Conservation (phyloP, 2,329 filamentous ascomycete species). For the Chaetomium sp. region DNA sequence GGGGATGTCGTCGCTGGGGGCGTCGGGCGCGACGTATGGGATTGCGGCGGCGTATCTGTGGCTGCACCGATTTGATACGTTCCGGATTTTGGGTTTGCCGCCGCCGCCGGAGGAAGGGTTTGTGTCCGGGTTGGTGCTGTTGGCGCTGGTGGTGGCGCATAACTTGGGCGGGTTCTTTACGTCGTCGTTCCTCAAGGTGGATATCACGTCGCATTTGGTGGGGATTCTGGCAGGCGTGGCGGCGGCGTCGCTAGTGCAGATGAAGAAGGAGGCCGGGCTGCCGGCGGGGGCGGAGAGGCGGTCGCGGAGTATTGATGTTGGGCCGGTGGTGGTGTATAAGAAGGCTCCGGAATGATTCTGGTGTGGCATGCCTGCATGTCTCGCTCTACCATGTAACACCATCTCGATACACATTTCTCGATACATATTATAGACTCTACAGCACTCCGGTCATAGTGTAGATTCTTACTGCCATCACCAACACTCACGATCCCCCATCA, state of each 20-base stretch:
- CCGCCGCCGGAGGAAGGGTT: conserved; percentile 47
- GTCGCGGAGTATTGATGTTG: neutral
- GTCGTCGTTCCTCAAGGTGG: conserved; percentile 37
- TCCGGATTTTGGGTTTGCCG: conserved; percentile 52
- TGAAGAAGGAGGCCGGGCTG: conserved; percentile 23
- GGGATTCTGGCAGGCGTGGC: conserved; percentile 44
- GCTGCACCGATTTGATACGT: conserved; percentile 49
- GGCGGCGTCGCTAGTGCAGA: conserved; percentile 33
- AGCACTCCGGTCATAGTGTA: too few relatives aligned
- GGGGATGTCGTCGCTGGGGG: conserved; percentile 53
- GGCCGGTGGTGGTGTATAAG: too few relatives aligned
- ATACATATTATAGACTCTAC: too few relatives aligned
- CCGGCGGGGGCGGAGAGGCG: neutral
- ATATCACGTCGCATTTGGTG: conserved; percentile 47
- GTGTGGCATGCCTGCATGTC: too few relatives aligned
- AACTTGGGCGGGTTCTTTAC: conserved; percentile 44
- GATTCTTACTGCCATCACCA: too few relatives aligned
- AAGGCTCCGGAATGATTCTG: neutral
- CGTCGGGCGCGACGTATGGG: conserved; percentile 58
- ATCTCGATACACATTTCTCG: too few relatives aligned
- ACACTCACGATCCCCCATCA: too few relatives aligned
- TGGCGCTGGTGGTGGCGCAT: conserved; percentile 44
- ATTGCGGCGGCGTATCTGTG: conserved; percentile 57
- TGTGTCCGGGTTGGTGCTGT: conserved; percentile 44
- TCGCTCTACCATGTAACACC: too few relatives aligned